phyloP scores from a whole-genome alignment of 345 rosid genomes.

The Arabis hirsuta region DNA sequence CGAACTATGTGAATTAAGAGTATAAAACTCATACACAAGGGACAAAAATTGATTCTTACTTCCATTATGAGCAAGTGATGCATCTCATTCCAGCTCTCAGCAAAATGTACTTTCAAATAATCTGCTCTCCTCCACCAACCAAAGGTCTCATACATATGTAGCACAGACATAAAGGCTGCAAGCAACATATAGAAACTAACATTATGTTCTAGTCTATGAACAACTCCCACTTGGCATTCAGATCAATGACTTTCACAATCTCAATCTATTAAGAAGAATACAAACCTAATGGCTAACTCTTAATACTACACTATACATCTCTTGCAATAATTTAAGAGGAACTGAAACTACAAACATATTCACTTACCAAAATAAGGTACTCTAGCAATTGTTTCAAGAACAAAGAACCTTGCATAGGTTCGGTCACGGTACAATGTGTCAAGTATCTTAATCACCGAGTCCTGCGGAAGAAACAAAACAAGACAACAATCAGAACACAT shows the following conservation, averaged over 20 bases:
- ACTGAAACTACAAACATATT: neutral
- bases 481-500: slow-evolving; percentile 4
- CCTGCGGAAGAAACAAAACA: slow-evolving; percentile 52
- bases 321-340: neutral
- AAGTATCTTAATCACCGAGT: slow-evolving; percentile 85
- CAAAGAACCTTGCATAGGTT: slow-evolving; percentile 87
- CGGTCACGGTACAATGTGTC: slow-evolving; percentile 81
- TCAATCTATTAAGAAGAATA: slow-evolving; percentile 1
- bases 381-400: slow-evolving; percentile 95
- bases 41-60: slow-evolving; percentile 49
- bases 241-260: slow-evolving; percentile 11
- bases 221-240: neutral
- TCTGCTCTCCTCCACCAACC: slow-evolving; percentile 99
- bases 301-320: neutral
- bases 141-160: slow-evolving; percentile 98
- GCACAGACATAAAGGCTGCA: slow-evolving; percentile 91
- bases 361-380: slow-evolving; percentile 93
- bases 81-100: slow-evolving; percentile 99
- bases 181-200: slow-evolving; percentile 20
- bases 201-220: neutral
- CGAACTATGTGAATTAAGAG: slow-evolving; percentile 1
- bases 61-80: slow-evolving; percentile 99
- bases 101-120: slow-evolving; percentile 95
- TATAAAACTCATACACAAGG: slow-evolving; percentile 5
- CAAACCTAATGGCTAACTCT: neutral